Percentiles rank a stretch among this genome's conserved stretches.
Conservation (phyloP, 1,284 basidiomycete species). For the Trichosporon sp. region DNA sequence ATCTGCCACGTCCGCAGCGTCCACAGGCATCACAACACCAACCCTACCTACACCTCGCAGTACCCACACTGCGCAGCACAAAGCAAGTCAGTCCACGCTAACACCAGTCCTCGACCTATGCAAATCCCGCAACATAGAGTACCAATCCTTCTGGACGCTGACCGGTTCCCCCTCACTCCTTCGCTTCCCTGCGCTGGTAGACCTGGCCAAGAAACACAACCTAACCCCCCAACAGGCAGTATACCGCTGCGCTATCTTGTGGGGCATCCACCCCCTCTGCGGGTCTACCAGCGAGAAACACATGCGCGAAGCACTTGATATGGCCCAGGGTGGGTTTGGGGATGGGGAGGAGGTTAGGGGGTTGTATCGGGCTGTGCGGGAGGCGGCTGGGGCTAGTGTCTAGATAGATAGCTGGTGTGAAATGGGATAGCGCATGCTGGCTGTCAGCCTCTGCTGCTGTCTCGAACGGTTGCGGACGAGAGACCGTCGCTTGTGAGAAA, state of each 20-base stretch:
- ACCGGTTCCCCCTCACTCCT: constrained; percentile 65
- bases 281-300: constrained; percentile 48
- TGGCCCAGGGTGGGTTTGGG: constrained; percentile 48
- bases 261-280: constrained; percentile 41
- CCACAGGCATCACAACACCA: too few species aligned
- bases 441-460: too few species aligned
- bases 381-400: constrained; percentile 18
- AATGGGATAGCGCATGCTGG: too few species aligned
- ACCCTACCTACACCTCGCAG: too few species aligned
- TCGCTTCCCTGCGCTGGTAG: constrained; percentile 50
- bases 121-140: constrained; percentile 56
- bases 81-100: too few species aligned
- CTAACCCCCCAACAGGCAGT: constrained; percentile 62
- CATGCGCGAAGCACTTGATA: constrained; percentile 60
- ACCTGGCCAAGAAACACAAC: constrained; percentile 52
- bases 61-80: constrained; percentile 17
- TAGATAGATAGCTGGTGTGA: background rate
- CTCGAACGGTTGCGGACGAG: too few species aligned
- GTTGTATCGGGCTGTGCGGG: constrained; percentile 11
- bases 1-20: too few species aligned
- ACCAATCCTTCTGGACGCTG: constrained; percentile 84
- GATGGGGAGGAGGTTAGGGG: constrained; percentile 32
- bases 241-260: constrained; percentile 60
- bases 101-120: constrained; percentile 37
- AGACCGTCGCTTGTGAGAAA: too few species aligned